Conservation (phyloP, 2,329 filamentous ascomycete species). For the Alternaria conjuncta region DNA sequence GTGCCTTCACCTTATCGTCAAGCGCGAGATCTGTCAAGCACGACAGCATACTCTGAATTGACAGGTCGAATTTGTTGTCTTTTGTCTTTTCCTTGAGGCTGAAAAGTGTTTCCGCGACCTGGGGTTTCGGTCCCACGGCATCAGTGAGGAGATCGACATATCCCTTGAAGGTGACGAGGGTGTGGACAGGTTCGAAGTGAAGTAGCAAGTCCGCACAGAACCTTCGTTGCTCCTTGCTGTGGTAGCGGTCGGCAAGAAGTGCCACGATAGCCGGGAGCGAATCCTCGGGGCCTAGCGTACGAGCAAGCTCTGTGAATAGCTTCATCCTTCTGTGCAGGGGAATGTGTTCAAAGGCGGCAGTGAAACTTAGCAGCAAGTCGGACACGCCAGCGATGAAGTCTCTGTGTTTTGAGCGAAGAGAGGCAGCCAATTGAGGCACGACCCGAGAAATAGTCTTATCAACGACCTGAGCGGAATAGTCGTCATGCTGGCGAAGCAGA, state of each 20-base stretch:
- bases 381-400: constrained; percentile 82
- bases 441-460: constrained; percentile 93
- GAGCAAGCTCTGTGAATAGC: constrained; percentile 83
- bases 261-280: constrained; percentile 87
- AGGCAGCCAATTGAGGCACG: constrained; percentile 87
- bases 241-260: constrained; percentile 90
- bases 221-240: constrained; percentile 74
- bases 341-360: constrained; percentile 94
- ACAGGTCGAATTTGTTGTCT: constrained; percentile 47
- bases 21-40: constrained; percentile 48
- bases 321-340: constrained; percentile 82
- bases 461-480: constrained; percentile 95
- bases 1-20: constrained; percentile 39
- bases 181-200: constrained; percentile 74
- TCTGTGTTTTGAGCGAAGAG: constrained; percentile 78
- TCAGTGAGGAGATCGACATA: constrained; percentile 78
- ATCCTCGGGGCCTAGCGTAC: constrained; percentile 83
- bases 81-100: constrained; percentile 59
- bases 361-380: constrained; percentile 93
- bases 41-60: constrained; percentile 48
- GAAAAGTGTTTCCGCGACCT: constrained; percentile 74
- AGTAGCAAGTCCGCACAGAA: constrained; percentile 78
- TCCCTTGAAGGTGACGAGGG: constrained; percentile 75
- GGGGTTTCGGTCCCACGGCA: constrained; percentile 75
- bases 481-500: constrained; percentile 88